Base-by-base conservation (phyloP, 2,329 filamentous ascomycete species). In the Arthrobotrys megalospora region DNA sequence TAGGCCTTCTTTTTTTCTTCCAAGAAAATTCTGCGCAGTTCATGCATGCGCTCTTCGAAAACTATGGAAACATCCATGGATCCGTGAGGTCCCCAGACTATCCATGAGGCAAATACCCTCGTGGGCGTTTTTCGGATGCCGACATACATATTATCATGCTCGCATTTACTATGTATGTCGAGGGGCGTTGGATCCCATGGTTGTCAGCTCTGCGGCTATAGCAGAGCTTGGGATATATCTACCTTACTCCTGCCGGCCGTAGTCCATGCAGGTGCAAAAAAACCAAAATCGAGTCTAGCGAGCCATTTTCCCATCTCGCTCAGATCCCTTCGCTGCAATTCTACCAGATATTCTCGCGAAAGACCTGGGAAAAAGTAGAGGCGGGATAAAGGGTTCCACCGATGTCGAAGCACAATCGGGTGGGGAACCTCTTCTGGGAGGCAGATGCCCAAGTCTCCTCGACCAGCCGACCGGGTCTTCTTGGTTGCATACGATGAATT, bases 401-500 rank as follows among this genome's bases (percentile, higher is more conserved):
- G 55, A 73, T 73, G 60, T 73, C 53, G 52, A 62, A 43, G 64
- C 36, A 53, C 50, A 60, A 38, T 45, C 62, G 50, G 62, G 48
- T 66, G 50, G 58, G 38, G 60, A 72, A 47, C 19, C 32, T 62
- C 16, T 50, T 63, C 66, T 63, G 63, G 45, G 55, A 19, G 50
- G 41, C 19, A 60, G 55, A 70, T 62, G 66, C 66, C 28, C 66
- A 50, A 48, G 48, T 24, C 52, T 60, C 45, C 16, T 66, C 36
- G n/a, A 66, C 70, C 63, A 63, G 62, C 70, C 41, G 43, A 48
- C 70, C 66, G 70, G 70, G 53, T 63, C 70, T 63, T 67, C 41
- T 45, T 53, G 55, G 21, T 36, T 64, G 64, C 55, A 58, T 55
- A 34, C 6, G 14, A 24, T 41, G 11, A 8, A 36, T 53, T 24